phyloP scores from a whole-genome alignment of 2,329 filamentous ascomycete genomes.

The Lasiodiplodia citricola region DNA sequence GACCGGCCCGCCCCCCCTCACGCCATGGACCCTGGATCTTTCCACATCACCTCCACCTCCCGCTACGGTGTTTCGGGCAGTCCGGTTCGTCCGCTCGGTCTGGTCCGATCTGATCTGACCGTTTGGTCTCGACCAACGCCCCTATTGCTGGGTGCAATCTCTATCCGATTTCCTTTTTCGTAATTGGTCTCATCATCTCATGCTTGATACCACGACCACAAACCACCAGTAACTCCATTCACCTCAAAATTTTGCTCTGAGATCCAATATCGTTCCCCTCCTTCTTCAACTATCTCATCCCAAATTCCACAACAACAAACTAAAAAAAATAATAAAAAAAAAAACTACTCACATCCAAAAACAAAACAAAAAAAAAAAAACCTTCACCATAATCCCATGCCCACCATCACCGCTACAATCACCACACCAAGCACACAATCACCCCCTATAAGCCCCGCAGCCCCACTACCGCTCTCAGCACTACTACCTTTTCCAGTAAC shows the following conservation, averaged over 20 bases:
- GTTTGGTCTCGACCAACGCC: not conserved
- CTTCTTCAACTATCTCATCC: not conserved
- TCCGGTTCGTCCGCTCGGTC: not conserved
- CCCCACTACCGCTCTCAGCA: not conserved
- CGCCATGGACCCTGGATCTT: not conserved
- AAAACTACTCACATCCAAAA: not conserved
- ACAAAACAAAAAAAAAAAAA: not conserved
- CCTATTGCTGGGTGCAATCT: not conserved
- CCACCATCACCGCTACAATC: not conserved
- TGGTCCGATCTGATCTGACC: not conserved
- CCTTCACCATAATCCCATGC: not conserved
- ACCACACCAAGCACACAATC: not conserved
- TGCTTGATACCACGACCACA: too few relatives aligned
- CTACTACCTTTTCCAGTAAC: not conserved
- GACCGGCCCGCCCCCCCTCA: slow-evolving; percentile 1
- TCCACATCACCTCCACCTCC: not conserved
- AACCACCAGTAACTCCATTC: too few relatives aligned
- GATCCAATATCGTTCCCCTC: too few relatives aligned
- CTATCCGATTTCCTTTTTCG: not conserved
- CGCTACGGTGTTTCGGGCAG: not conserved
- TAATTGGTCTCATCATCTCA: not conserved
- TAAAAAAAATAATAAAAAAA: not conserved
- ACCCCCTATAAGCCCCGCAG: too few relatives aligned
- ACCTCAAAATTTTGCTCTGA: too few relatives aligned
- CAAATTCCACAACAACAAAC: not conserved